phyloP scores from a whole-genome alignment of 208 protist genomes.

The Leishmania tarentolae region DNA sequence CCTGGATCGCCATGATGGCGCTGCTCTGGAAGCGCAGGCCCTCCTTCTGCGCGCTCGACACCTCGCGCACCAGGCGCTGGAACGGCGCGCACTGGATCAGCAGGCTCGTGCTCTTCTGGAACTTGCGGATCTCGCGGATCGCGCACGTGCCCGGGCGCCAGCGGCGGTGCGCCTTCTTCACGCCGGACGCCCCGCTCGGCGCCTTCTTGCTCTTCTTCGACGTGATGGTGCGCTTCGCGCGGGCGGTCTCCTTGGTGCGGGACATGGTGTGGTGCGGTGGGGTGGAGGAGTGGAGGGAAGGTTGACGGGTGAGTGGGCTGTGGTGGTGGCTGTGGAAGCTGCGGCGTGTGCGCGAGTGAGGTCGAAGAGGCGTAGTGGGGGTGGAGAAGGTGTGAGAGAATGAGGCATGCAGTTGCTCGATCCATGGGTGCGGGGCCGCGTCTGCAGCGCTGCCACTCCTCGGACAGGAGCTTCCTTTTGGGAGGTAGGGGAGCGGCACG shows the following conservation, averaged over 20 bases:
- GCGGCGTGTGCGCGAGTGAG: neutral
- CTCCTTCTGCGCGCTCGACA: conserved; percentile 71
- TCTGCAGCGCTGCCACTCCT: neutral
- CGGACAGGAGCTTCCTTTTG: neutral
- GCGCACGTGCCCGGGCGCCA: conserved; percentile 98
- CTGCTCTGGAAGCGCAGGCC: conserved; percentile 90
- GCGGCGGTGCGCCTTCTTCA: conserved; percentile 97
- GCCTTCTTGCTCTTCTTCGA: conserved; percentile 97
- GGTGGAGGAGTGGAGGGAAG: neutral
- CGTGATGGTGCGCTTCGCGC: conserved; percentile 96
- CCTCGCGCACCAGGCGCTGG: conserved; percentile 89
- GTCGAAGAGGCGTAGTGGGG: neutral
- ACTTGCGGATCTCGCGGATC: conserved; percentile 96
- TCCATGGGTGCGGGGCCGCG: neutral
- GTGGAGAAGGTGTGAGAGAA: neutral
- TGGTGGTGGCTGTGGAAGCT: neutral
- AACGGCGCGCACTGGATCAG: conserved; percentile 90
- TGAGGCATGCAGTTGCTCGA: neutral
- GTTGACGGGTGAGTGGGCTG: neutral
- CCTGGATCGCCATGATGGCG: conserved; percentile 88
- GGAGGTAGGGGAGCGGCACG: neutral
- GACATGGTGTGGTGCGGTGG: conserved; percentile 81
- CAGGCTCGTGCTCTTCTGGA: conserved; percentile 86
- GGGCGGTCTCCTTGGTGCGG: conserved; percentile 98
- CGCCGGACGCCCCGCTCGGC: conserved; percentile 91